A percentile compares a stretch with the other conserved stretches of the same genome.
phyloP scores from a whole-genome alignment of 441 rosid species.

The Hypseocharis bilobata region DNA sequence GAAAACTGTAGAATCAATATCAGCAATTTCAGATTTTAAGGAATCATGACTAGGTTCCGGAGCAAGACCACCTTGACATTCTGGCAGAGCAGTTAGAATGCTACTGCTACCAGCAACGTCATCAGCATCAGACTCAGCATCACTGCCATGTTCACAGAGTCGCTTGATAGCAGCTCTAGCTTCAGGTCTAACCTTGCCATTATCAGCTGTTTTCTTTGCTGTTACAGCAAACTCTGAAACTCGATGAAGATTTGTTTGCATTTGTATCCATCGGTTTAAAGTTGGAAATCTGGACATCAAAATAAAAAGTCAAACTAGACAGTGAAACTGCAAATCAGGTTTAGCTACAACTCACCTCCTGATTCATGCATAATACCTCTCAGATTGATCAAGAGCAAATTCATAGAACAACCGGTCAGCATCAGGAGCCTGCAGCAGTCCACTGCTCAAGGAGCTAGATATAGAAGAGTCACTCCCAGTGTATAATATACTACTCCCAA shows the following conservation, averaged over 20 bases:
- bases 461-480: constrained; percentile 61
- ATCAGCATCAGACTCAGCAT: constrained; percentile 69
- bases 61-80: constrained; percentile 40
- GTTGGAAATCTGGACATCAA: constrained; percentile 68
- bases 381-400: constrained; percentile 98
- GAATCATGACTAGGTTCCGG: constrained; percentile 30
- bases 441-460: constrained; percentile 61
- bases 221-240: constrained; percentile 87
- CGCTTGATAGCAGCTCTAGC: constrained; percentile 64
- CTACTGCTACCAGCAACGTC: constrained; percentile 38
- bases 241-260: constrained; percentile 93
- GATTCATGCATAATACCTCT: constrained; percentile 52
- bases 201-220: constrained; percentile 45
- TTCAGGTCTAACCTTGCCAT: constrained; percentile 44
- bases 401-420: constrained; percentile 75
- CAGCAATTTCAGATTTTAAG: constrained; percentile 37
- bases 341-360: constrained; percentile 13
- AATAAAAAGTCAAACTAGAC: constrained; percentile 19
- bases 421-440: constrained; percentile 58
- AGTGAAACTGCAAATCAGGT: constrained; percentile 11
- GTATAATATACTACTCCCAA: constrained; percentile 87
- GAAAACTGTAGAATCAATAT: constrained; percentile 55
- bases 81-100: constrained; percentile 33
- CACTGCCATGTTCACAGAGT: constrained; percentile 66
- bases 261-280: constrained; percentile 95